phyloP scores from a whole-genome alignment of 2,329 filamentous ascomycete species.

The Kalmusia sp. region DNA sequence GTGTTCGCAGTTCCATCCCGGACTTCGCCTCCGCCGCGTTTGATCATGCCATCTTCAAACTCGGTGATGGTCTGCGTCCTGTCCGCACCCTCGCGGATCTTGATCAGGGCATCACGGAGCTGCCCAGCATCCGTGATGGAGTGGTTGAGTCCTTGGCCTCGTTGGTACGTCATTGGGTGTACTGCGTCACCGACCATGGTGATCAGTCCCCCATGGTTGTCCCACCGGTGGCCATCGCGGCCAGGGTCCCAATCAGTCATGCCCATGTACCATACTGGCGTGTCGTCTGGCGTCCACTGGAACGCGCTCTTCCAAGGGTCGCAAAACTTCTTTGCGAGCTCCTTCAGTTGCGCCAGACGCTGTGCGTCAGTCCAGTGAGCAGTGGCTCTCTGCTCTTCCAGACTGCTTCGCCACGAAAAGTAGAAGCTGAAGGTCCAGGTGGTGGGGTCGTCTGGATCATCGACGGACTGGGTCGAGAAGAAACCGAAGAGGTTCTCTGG shows the following conservation, averaged over 20 bases:
- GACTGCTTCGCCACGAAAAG: constrained; percentile 51
- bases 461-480: constrained; percentile 54
- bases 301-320: constrained; percentile 54
- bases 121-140: constrained; percentile 53
- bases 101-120: constrained; percentile 43
- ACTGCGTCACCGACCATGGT: constrained; percentile 50
- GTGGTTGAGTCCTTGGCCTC: constrained; percentile 60
- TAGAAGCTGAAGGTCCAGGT: constrained; percentile 58
- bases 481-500: constrained; percentile 55
- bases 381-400: constrained; percentile 52
- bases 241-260: constrained; percentile 47
- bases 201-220: constrained; percentile 42
- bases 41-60: constrained; percentile 57
- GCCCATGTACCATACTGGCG: constrained; percentile 41
- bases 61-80: constrained; percentile 39
- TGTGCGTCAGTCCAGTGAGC: constrained; percentile 43
- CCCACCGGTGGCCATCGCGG: constrained; percentile 37
- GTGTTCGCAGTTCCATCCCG: constrained; percentile 42
- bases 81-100: constrained; percentile 27
- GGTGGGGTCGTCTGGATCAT: constrained; percentile 46
- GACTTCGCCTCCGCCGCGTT: constrained; percentile 41
- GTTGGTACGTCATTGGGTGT: constrained; percentile 53
- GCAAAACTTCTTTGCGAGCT: constrained; percentile 47
- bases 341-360: constrained; percentile 50
- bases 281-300: constrained; percentile 42